Evolutionary conservation across 202 grass and related monocot genomes (phyloP).

Genomic region (Digitaria exilis): DNA sequence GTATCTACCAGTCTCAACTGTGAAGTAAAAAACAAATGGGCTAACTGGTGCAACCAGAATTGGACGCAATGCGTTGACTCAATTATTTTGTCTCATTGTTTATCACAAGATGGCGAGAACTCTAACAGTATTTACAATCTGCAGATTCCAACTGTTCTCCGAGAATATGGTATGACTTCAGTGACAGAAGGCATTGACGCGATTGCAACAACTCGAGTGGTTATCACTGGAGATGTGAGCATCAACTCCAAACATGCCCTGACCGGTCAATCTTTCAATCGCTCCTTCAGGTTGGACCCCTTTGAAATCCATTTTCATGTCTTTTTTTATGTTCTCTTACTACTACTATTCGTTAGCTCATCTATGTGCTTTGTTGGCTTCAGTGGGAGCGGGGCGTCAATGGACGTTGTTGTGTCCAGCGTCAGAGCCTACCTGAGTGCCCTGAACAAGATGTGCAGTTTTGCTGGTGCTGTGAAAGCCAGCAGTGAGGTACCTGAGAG

Average conservation of each 20-base stretch:
- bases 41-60: neutral
- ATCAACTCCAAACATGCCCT: constrained; percentile 47
- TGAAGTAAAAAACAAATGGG: neutral
- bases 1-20: too few species aligned
- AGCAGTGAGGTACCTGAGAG: constrained; percentile 45
- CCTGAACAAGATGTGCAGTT: constrained; percentile 88
- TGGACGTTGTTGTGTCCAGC: constrained; percentile 91
- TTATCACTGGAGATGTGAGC: constrained; percentile 55
- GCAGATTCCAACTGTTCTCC: constrained; percentile 73
- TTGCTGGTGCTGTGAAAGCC: constrained; percentile 53
- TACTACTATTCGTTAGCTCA: neutral
- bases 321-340: neutral
- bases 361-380: constrained; percentile 16
- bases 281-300: constrained; percentile 68
- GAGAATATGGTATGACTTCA: constrained; percentile 82
- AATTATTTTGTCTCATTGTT: neutral
- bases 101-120: neutral
- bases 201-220: constrained; percentile 87
- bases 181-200: constrained; percentile 97
- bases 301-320: neutral
- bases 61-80: neutral
- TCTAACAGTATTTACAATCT: neutral
- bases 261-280: constrained; percentile 55
- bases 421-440: constrained; percentile 86
- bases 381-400: constrained; percentile 78